Base-by-base conservation (phyloP, 768 basidiomycete genomes). In the Hericium coralloides region DNA sequence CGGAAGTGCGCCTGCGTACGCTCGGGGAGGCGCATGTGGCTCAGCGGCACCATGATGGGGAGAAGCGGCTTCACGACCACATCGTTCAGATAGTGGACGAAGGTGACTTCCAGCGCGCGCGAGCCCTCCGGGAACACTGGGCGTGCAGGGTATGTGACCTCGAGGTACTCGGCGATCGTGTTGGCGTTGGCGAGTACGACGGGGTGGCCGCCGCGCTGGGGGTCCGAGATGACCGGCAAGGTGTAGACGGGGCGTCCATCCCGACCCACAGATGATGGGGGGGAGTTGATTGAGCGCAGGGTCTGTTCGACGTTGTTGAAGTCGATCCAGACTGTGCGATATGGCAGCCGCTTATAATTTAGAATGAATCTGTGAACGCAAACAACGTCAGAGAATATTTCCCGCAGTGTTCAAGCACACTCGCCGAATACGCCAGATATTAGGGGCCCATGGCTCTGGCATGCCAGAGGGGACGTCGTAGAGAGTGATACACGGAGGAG, bases 361-460 rank as follows among this genome's bases (percentile, higher is more conserved):
- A 90, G 72, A 47, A 88, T 81, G 52, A 88, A 79, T 49, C 87
- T 88, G 45, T 12, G 10, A 26, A 15, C 17, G 10, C 8, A 31
- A 31, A 31, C 31, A 31, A 9, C 7, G 31, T 12, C 8, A 23
- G 17, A 25, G 31, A n/a, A 38, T 12, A 59, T 31, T 38, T 14
- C 12, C 41, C 38, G 31, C 7, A 2, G 8, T 31, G 10, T 31
- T 1, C 31, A 31, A 31, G 8, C 4, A 14, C 15, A 55, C 72
- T 36, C 53, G 83, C 85, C 87, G 73, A 60, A 89, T 78, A 47
- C 84, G 76, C 87, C 87, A 89, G 26, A 85, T 72, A 60, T 85
- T 86, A 26, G 87, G 87, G 53, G 83, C 82, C 87, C 87, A 89
- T n/a, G 86, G 78, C 54, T 85, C 82, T 2, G 81, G 74, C 9